phyloP scores from a whole-genome alignment of 768 basidiomycete species.

The Obba rivulosa region DNA sequence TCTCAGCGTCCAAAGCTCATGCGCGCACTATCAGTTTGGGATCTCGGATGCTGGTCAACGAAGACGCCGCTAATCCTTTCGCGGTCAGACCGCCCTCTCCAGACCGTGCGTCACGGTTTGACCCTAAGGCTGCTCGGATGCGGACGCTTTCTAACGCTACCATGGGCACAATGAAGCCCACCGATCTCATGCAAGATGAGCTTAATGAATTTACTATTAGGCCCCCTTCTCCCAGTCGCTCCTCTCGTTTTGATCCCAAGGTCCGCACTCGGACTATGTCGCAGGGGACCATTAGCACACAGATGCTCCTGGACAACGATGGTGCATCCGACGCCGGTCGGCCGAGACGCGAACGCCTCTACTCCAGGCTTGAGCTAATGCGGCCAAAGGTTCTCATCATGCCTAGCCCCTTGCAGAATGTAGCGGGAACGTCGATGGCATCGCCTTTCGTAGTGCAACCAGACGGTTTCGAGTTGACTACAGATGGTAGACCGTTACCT shows the following conservation, averaged over 20 bases:
- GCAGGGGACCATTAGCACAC: slow-evolving; percentile 57
- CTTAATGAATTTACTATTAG: slow-evolving; percentile 30
- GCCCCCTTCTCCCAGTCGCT: slow-evolving; percentile 32
- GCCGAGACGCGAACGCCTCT: slow-evolving; percentile 46
- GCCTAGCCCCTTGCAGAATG: slow-evolving; percentile 78
- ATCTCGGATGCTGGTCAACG: slow-evolving; percentile 40
- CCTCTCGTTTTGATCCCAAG: slow-evolving; percentile 42
- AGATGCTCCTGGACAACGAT: slow-evolving; percentile 49
- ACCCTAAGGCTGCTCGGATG: slow-evolving; percentile 37
- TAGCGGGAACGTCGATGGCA: slow-evolving; percentile 29
- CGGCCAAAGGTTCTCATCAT: slow-evolving; percentile 92
- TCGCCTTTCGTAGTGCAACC: slow-evolving; percentile 22
- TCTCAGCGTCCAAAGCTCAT: slow-evolving; percentile 31
- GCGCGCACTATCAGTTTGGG: slow-evolving; percentile 45
- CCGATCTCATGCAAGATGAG: slow-evolving; percentile 11
- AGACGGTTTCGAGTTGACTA: slow-evolving; percentile 58
- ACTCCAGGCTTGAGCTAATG: slow-evolving; percentile 73
- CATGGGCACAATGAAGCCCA: slow-evolving; percentile 37
- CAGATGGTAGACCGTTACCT: slow-evolving; percentile 76
- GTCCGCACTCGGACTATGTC: slow-evolving; percentile 35
- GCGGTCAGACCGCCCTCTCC: slow-evolving; percentile 28
- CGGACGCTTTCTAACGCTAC: slow-evolving; percentile 50
- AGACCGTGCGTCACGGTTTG: slow-evolving; percentile 37
- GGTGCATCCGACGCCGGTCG: slow-evolving; percentile 8
- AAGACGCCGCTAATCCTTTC: slow-evolving; percentile 29